Conservation (phyloP, 2,329 filamentous ascomycete genomes). For the Ceratocystis cubensis region DNA sequence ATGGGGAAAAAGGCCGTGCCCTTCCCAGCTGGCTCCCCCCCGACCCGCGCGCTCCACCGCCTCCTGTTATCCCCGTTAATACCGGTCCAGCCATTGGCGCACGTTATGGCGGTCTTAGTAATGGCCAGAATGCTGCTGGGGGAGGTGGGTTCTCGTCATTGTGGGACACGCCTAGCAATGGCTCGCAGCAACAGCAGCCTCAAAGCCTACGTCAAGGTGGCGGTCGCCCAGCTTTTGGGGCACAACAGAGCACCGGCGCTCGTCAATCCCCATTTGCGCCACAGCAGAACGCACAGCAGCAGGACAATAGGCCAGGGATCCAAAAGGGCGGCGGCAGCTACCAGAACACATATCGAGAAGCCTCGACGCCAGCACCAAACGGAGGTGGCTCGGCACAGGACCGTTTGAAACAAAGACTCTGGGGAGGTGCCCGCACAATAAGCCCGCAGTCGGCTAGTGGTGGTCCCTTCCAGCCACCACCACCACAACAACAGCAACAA, state of each 20-base stretch:
- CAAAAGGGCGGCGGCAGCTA: conserved; percentile 16
- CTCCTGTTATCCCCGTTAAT: conserved; percentile 40
- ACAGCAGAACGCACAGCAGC: conserved; percentile 13
- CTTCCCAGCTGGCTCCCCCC: conserved; percentile 81
- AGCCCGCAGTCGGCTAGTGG: conserved; percentile 37
- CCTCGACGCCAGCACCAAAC: conserved; percentile 41
- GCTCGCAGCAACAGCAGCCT: conserved; percentile 24
- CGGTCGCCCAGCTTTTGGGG: conserved; percentile 23
- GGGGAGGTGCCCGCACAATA: conserved; percentile 47
- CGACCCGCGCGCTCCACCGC: conserved; percentile 59
- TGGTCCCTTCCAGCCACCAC: conserved; percentile 37
- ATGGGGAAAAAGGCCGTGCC: conserved; percentile 70
- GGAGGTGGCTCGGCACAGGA: conserved; percentile 55
- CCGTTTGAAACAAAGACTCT: conserved; percentile 65
- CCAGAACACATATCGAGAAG: conserved; percentile 6
- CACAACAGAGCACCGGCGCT: conserved; percentile 24
- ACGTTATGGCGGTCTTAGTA: conserved; percentile 39
- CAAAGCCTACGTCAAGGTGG: conserved; percentile 32
- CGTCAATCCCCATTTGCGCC: conserved; percentile 25
- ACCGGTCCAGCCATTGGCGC: conserved; percentile 40
- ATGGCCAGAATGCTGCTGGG: conserved; percentile 26
- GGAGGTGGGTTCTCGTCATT: conserved; percentile 40
- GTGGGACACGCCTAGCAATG: conserved; percentile 39
- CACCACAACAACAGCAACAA: conserved; percentile 28
- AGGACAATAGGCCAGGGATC: conserved; percentile 18